Evolutionary conservation across 2,329 filamentous ascomycete species (phyloP).

Genomic region (Paramyrothecium roridum): DNA sequence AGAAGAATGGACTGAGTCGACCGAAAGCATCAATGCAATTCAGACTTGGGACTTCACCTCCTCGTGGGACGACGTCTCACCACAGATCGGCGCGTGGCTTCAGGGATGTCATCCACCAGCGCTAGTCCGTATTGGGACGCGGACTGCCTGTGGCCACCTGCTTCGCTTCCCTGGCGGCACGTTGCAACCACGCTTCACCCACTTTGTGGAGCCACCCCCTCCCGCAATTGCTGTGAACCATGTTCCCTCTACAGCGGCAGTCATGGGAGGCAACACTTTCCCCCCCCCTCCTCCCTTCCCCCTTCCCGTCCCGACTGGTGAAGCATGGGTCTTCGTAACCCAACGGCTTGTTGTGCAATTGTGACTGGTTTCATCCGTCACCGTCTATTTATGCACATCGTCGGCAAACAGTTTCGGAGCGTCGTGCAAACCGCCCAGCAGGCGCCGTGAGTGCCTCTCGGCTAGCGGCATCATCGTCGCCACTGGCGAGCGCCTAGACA

Average conservation of each 20-base stretch:
- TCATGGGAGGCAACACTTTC: no score
- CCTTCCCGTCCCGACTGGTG: no score
- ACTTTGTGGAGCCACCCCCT: background rate
- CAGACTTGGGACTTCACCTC: background rate
- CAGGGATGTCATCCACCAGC: slow-evolving; percentile 24
- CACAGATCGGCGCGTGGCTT: slow-evolving; percentile 33
- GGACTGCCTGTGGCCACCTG: background rate
- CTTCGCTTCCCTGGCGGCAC: background rate
- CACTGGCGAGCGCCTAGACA: background rate
- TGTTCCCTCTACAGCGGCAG: background rate
- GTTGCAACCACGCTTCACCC: no score
- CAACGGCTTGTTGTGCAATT: no score
- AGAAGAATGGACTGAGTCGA: background rate
- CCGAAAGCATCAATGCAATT: background rate
- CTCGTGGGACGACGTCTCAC: slow-evolving; percentile 15
- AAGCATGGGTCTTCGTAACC: no score
- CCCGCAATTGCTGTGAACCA: no score
- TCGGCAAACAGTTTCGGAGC: background rate
- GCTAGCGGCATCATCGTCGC: background rate
- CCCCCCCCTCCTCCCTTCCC: no score
- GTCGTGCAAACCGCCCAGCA: background rate
- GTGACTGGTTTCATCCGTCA: no score
- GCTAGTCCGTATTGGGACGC: slow-evolving; percentile 20
- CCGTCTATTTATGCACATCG: no score
- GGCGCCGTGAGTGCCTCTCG: background rate